Percentiles rank a stretch among this genome's conserved stretches.
phyloP scores from a whole-genome alignment of 352 stramenopile genomes.

The Phytophthora cryptogea region DNA sequence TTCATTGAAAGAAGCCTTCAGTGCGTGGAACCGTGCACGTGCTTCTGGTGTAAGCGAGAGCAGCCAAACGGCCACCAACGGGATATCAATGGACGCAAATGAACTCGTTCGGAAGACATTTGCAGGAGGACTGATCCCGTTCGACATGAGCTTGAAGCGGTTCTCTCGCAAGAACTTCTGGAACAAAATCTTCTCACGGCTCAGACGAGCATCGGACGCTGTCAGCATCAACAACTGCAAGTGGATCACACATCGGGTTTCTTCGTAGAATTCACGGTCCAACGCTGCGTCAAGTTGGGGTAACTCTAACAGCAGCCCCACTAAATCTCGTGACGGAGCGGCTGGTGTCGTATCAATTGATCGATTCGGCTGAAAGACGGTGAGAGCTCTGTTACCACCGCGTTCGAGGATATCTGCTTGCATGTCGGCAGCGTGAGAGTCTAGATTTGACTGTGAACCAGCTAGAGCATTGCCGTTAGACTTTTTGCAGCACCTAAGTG shows the following conservation, averaged over 20 bases:
- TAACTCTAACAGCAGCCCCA: constrained; percentile 65
- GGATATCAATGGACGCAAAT: constrained; percentile 90
- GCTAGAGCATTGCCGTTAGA: constrained; percentile 1
- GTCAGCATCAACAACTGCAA: constrained; percentile 92
- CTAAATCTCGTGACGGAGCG: constrained; percentile 48
- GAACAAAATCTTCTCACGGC: constrained; percentile 92
- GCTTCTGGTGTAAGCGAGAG: constrained; percentile 84
- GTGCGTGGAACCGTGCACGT: constrained; percentile 83
- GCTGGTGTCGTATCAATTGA: constrained; percentile 14
- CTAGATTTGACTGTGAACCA: neutral
- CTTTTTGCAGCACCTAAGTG: constrained; percentile 20
- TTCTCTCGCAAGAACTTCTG: constrained; percentile 94
- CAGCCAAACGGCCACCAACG: constrained; percentile 90
- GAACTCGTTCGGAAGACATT: constrained; percentile 91
- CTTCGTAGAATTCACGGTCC: constrained; percentile 83
- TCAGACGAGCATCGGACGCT: constrained; percentile 83
- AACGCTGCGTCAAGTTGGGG: constrained; percentile 76
- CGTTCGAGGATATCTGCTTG: constrained; percentile 29
- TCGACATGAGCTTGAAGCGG: constrained; percentile 93
- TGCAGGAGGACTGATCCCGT: constrained; percentile 89
- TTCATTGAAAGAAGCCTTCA: constrained; percentile 88
- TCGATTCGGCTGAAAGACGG: neutral
- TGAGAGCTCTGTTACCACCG: constrained; percentile 11
- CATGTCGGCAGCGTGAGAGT: neutral
- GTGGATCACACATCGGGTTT: constrained; percentile 91